Base-by-base conservation (phyloP, 345 rosid species). In the Diplotaxis tenuifolia region DNA sequence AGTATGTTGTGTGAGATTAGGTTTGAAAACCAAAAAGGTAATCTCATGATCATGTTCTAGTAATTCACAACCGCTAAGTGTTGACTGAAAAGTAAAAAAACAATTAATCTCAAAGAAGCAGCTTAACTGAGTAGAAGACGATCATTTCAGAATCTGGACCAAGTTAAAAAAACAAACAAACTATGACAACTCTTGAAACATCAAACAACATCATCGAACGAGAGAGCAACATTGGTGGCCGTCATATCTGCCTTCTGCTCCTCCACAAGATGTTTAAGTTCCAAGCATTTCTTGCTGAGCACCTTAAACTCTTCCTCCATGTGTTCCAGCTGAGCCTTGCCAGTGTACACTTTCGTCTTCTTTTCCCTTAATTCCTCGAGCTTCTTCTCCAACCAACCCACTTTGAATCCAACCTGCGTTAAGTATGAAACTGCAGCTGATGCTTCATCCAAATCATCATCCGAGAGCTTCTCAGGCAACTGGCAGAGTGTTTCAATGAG, bases 1-100 rank as follows among this genome's bases (percentile, higher is more conserved):
- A 10, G 45, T 66, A 36, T 3, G 11, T 36, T 3, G 28, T 25
- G 28, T 36, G 14, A 9, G 42, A 14, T 36, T 36, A 36, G 40
- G 40, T 34, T 8, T 34, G 47, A 38, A 40, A 49, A 22, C 73
- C 68, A 62, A 52, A 75, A 67, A 8, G n/a, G 38, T 71, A 60
- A 15, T 50, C 38, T 45, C 21, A 9, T 65, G 18, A 4, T 18
- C 18, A n/a, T n/a, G n/a, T 40, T 22, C 10, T 22, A 25, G 58
- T 34, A 69, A 70, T 70, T 19, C 32, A 45, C 7, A 71, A n/a
- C 27, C 38, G 62, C 16, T 3, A 36, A 53, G 22, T 21, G 45
- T 67, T 49, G 73, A 34, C 62, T 59, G 20, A 50, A 59, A n/a
- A n/a, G n/a, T n/a, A 45, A 50, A 8, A 14, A 11, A 34, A 49